Percentiles rank a stretch among this genome's conserved stretches.
phyloP scores from a whole-genome alignment of 345 rosid genomes.

The Rhodamnia argentea region DNA sequence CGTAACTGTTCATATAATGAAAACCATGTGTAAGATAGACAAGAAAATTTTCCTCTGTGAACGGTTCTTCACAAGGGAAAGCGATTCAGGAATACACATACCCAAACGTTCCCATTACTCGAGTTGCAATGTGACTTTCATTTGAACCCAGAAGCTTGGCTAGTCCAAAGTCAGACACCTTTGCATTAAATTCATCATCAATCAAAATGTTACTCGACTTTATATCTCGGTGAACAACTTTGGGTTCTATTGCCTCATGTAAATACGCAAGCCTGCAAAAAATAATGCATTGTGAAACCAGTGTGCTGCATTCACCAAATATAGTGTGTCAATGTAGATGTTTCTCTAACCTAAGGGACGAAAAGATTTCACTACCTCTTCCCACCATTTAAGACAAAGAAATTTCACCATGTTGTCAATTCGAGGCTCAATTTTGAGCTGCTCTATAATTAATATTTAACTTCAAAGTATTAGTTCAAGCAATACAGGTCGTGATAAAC shows the following conservation, averaged over 20 bases:
- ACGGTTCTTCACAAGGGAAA: not conserved
- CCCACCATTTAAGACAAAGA: not conserved
- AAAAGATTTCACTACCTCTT: not conserved
- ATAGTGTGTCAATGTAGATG: not conserved
- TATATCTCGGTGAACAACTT: slow-evolving; percentile 91
- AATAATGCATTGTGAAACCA: not conserved
- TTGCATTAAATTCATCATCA: slow-evolving; percentile 70
- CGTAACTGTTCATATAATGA: slow-evolving; percentile 42
- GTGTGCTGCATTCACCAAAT: not conserved
- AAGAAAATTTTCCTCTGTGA: not conserved
- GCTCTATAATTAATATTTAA: not conserved
- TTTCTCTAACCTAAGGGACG: not conserved
- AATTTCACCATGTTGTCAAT: not conserved
- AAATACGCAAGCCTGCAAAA: slow-evolving; percentile 83
- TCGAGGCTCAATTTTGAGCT: not conserved
- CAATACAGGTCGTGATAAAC: not conserved
- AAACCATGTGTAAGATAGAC: not conserved
- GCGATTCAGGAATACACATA: slow-evolving; percentile 15
- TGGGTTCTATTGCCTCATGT: slow-evolving; percentile 98
- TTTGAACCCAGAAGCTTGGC: slow-evolving; percentile 85
- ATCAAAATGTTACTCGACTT: slow-evolving; percentile 95
- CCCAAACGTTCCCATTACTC: slow-evolving; percentile 99
- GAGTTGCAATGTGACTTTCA: slow-evolving; percentile 86
- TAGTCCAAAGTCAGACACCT: slow-evolving; percentile 96
- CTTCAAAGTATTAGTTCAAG: not conserved